A percentile compares a stretch with the other conserved stretches of the same genome.
phyloP scores from a whole-genome alignment of 192 early-diverging fungal species.

The Coemansia sp. region DNA sequence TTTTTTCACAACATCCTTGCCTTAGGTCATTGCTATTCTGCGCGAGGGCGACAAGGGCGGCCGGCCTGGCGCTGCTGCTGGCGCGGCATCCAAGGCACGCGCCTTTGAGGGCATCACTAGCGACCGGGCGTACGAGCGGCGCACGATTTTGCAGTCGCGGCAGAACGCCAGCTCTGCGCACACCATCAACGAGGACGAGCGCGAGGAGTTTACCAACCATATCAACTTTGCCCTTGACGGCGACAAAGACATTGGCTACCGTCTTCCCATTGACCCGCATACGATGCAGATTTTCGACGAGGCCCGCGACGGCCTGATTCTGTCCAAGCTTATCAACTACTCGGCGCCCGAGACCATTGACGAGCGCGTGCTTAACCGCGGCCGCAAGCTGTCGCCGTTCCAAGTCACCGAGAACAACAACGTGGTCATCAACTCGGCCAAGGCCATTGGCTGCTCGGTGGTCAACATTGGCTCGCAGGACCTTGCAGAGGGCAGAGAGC shows the following conservation, averaged over 20 bases:
- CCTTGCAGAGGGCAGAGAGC: conserved; percentile 93
- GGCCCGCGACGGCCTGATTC: conserved; percentile 87
- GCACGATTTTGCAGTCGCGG: conserved; percentile 86
- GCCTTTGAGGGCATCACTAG: conserved; percentile 54
- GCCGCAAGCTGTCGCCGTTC: conserved; percentile 88
- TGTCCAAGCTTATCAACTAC: conserved; percentile 98
- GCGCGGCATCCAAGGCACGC: conserved; percentile 19
- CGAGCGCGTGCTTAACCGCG: conserved; percentile 92
- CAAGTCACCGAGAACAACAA: conserved; percentile 99
- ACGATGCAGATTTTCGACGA: conserved; percentile 98
- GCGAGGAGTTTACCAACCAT: conserved; percentile 92
- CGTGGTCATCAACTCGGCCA: conserved; percentile 97
- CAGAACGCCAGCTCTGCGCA: conserved; percentile 85
- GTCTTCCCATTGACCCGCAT: conserved; percentile 87
- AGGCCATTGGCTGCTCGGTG: conserved; percentile 97
- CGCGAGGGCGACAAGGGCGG: conserved; percentile 35
- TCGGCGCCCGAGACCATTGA: conserved; percentile 95
- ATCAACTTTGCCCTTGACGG: conserved; percentile 82
- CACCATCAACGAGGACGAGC: conserved; percentile 98
- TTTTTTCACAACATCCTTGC: background rate
- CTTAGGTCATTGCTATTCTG: conserved; percentile 42
- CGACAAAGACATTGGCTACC: conserved; percentile 78
- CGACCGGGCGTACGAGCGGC: conserved; percentile 58
- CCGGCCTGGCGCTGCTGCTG: conserved; percentile 16
- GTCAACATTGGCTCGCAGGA: conserved; percentile 98